A percentile compares a stretch with the other conserved stretches of the same genome.
Evolutionary conservation across 768 basidiomycete species (phyloP).

Genomic region (Agaricus sinodeliciosus): DNA sequence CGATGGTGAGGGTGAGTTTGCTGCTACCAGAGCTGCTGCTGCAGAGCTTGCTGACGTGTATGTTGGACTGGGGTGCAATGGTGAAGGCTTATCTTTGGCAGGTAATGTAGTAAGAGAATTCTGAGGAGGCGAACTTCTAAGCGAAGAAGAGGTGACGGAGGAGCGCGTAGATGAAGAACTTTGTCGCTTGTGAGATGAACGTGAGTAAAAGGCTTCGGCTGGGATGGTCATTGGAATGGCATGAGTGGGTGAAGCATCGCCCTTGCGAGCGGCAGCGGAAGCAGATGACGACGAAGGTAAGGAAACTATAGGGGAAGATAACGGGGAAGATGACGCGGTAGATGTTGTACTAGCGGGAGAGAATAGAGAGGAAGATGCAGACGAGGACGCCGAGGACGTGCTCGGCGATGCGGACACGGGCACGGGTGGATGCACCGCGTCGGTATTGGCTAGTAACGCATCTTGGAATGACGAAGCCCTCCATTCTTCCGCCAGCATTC

Average conservation of each 20-base stretch:
- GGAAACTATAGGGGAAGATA: not conserved
- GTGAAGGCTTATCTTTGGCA: not conserved
- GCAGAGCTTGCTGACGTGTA: slow-evolving; percentile 9
- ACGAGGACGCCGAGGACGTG: not conserved
- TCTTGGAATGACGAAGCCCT: slow-evolving; percentile 8
- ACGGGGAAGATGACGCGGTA: not conserved
- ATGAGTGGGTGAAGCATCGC: not conserved
- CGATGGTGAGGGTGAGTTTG: not conserved
- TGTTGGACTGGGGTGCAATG: not conserved
- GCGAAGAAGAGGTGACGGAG: not conserved
- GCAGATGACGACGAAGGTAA: not conserved
- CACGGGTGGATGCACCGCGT: not conserved
- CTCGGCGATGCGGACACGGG: slow-evolving; percentile 1
- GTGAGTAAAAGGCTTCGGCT: slow-evolving; percentile 9
- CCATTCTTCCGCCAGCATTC: slow-evolving; percentile 6
- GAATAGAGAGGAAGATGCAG: slow-evolving; percentile 2
- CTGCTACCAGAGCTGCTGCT: slow-evolving; percentile 8
- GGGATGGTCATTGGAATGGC: slow-evolving; percentile 6
- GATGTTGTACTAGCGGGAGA: not conserved
- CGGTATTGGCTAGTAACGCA: slow-evolving; percentile 2
- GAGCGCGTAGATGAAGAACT: not conserved
- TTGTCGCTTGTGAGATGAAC: not conserved
- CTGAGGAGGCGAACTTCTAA: slow-evolving; percentile 1
- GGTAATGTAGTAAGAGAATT: not conserved
- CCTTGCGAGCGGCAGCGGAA: slow-evolving; percentile 2